These are phyloP conservation scores for Ustilago tritici DNA, from an alignment of 1,284 basidiomycete species.

Conservation along the genomic window DNA sequence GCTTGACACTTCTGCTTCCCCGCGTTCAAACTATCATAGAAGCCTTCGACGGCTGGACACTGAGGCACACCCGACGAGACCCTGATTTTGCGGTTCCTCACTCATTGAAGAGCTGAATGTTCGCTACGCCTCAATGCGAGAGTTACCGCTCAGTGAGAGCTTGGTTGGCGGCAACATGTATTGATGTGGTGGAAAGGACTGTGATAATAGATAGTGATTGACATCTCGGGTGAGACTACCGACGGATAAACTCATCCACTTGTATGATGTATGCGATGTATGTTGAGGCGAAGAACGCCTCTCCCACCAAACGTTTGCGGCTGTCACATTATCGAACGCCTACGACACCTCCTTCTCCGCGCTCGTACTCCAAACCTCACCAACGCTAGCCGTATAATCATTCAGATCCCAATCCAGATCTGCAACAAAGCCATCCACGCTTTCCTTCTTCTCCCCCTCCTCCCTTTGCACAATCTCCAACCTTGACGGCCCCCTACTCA, in stretches of 20 bases:
- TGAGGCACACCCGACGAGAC: no score
- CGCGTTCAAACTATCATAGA: neutral
- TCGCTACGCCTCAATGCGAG: no score
- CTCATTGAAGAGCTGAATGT: no score
- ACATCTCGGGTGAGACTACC: constrained; percentile 1
- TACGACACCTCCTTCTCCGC: neutral
- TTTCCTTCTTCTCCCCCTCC: neutral
- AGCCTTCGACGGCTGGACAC: neutral
- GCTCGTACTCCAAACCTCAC: neutral
- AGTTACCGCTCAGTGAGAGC: no score
- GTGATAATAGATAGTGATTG: neutral
- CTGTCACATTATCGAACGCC: no score
- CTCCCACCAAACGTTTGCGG: no score
- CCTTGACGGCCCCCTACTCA: neutral
- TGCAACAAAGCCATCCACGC: constrained; percentile 18
- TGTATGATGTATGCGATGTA: neutral
- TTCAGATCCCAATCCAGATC: constrained; percentile 35
- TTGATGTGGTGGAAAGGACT: no score
- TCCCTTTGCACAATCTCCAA: neutral
- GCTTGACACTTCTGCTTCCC: neutral
- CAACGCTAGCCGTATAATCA: constrained; percentile 3
- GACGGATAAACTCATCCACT: neutral
- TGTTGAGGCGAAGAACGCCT: neutral
- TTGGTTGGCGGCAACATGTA: no score
- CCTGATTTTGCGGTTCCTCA: no score